Evolutionary conservation across 331 rosid species (phyloP).

Genomic region (Saraca asoca): DNA sequence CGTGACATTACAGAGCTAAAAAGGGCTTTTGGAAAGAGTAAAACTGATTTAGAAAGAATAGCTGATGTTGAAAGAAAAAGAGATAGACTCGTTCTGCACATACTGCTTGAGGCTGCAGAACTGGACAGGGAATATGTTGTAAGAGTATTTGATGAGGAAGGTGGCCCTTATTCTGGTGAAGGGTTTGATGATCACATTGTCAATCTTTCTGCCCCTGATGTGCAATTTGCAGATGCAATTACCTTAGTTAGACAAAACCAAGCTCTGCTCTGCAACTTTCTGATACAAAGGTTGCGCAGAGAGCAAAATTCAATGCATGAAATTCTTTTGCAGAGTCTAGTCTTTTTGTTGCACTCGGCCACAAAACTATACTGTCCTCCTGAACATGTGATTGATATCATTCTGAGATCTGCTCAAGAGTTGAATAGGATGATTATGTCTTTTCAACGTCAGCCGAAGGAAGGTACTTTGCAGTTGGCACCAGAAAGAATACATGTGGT

Average conservation of each 20-base stretch:
- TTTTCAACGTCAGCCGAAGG: slow-evolving; percentile 59
- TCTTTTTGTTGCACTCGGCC: slow-evolving; percentile 75
- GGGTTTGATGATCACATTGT: slow-evolving; percentile 67
- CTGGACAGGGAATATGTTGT: slow-evolving; percentile 67
- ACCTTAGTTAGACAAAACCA: slow-evolving; percentile 94
- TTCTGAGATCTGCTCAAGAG: slow-evolving; percentile 75
- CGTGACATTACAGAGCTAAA: slow-evolving; percentile 41
- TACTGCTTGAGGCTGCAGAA: slow-evolving; percentile 88
- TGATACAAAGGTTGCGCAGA: slow-evolving; percentile 58
- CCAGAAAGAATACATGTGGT: slow-evolving; percentile 66
- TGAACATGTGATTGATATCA: slow-evolving; percentile 73
- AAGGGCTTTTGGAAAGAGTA: slow-evolving; percentile 50
- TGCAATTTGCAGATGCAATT: slow-evolving; percentile 74
- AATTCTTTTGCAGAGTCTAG: slow-evolving; percentile 86
- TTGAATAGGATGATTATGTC: slow-evolving; percentile 66
- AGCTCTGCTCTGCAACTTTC: slow-evolving; percentile 71
- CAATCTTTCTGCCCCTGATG: slow-evolving; percentile 60
- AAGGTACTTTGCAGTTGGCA: slow-evolving; percentile 50
- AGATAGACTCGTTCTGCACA: slow-evolving; percentile 75
- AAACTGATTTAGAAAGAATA: slow-evolving; percentile 58
- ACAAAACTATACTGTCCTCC: slow-evolving; percentile 76
- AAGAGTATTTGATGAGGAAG: slow-evolving; percentile 48
- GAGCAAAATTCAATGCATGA: slow-evolving; percentile 82
- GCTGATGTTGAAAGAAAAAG: slow-evolving; percentile 72
- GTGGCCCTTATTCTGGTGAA: slow-evolving; percentile 44